phyloP scores from a whole-genome alignment of 169 alveolate genomes.

The Plasmodium coatneyi region DNA sequence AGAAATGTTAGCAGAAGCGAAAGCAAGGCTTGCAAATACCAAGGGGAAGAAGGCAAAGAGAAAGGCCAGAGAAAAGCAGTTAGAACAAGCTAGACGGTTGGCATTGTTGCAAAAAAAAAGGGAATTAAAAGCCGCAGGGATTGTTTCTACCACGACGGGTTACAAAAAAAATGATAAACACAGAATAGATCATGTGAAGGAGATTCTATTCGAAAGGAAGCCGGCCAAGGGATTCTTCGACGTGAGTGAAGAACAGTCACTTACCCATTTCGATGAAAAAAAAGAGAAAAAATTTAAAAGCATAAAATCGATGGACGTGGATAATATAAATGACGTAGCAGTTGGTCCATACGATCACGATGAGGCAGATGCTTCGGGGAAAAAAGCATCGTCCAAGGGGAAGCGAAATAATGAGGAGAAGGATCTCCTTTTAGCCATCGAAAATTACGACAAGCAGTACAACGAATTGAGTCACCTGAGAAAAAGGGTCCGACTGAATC shows the following conservation, averaged over 20 bases:
- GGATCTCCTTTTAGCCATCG: slow-evolving; percentile 26
- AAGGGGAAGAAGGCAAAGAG: slow-evolving; percentile 99
- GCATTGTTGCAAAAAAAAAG: slow-evolving; percentile 97
- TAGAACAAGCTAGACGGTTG: slow-evolving; percentile 97
- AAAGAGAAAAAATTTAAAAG: slow-evolving; percentile 1
- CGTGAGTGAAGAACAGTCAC: slow-evolving; percentile 88
- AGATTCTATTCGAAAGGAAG: slow-evolving; percentile 94
- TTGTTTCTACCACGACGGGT: slow-evolving; percentile 85
- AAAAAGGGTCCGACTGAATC: slow-evolving; percentile 48
- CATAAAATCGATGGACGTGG: slow-evolving; percentile 67
- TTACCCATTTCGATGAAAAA: slow-evolving; percentile 86
- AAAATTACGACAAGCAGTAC: slow-evolving; percentile 65
- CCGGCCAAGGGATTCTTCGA: slow-evolving; percentile 96
- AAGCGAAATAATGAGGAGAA: slow-evolving; percentile 45
- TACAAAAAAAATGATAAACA: slow-evolving; percentile 87
- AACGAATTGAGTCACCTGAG: slow-evolving; percentile 60
- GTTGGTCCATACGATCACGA: not conserved
- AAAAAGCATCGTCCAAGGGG: not conserved
- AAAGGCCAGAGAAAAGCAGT: slow-evolving; percentile 97
- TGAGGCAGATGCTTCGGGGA: not conserved
- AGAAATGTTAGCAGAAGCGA: slow-evolving; percentile 99
- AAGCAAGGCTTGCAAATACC: slow-evolving; percentile 99
- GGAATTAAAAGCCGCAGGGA: slow-evolving; percentile 99
- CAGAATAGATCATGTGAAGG: slow-evolving; percentile 95
- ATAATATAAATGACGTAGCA: slow-evolving; percentile 18